Base-by-base conservation (phyloP, 208 protist genomes). In the Angomonas ambiguus region DNA sequence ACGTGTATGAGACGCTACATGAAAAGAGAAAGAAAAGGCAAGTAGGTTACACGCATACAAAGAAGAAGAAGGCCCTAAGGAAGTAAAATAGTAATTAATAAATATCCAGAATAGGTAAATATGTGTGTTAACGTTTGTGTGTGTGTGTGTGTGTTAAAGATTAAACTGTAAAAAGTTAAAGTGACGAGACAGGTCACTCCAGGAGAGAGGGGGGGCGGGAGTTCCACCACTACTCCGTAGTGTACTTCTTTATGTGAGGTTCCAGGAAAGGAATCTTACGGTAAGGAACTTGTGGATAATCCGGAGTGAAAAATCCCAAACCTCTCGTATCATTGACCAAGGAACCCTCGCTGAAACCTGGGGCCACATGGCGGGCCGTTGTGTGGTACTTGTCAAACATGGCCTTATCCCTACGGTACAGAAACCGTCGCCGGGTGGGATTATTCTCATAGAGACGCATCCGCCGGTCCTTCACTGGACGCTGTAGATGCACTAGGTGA, bases 361-460 rank as follows among this genome's bases (percentile, higher is more conserved):
- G 87, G 2, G 87, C 82, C 0, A 92, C 57, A 51, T 96, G 72
- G 25, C 90, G 84, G n/a, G 83, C 87, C 2, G 78, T 81, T 1
- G 79, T 74, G 69, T 93, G 90, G 64, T 88, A 93, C 74, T 87
- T 91, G 68, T 96, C 90, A 69, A 93, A 96, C 18, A 96, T 51
- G 22, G 90, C 83, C 74, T 86, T 88, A 71, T 96, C 90, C 1
- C 90, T 74, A 28, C 90, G 84, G 71, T 96, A 96, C n/a, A 91
- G 65, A 57, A 93, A 92, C 30, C 80, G 67, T n/a, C 73, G 67
- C 0, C 87, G 80, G 16, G 76, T 68, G 0, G 87, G 85, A 51
- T 85, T 96, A 24, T 85, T 77, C 38, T 80, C 66, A 68, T 88
- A 71, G 22, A 96, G 58, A 1, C 67, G 76, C 57, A 55, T 77